Base-by-base conservation (phyloP, 148 eudicot genomes). In the Drosera capensis region DNA sequence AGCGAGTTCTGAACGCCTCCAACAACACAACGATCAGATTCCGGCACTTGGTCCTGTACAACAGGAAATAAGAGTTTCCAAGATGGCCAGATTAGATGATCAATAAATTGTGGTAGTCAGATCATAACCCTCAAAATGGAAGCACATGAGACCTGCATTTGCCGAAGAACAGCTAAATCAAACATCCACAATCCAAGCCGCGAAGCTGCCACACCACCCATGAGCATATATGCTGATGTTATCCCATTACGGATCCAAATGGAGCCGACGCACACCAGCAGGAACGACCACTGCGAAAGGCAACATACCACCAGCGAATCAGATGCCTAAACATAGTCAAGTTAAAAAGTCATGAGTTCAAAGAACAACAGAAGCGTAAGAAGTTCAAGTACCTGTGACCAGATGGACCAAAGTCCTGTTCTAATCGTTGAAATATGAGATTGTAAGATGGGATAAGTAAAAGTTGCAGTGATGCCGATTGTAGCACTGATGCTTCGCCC, bases 381-480 rank as follows among this genome's bases (percentile, higher is more conserved):
- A n/a, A n/a, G n/a, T n/a, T n/a, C n/a, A n/a, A n/a, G 18, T 39
- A 88, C 96, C 94, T 88, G 96, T 63, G 80, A 79, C 96, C 96
- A 88, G 59, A 83, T 72, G 34, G 96, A 77, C 96, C 96, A 88
- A 47, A 88, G 72, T 52, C 96, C 96, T 13, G 94, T 80, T 49
- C 94, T 67, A 22, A 83, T 71, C 12, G 81, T 72, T 23, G 86
- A 72, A 40, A 83, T 72, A 8, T 58, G 76, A 35, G 86, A 74
- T 49, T 83, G 72, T 25, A 88, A 24, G 21, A 77, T 21, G 2
- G 96, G 96, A 63, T 83, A 88, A 29, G 71, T 34, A 64, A 70
- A 88, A 2, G 96, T 88, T 42, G 94, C 94, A 8, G 71, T 45
- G 58, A 88, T 80, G 52, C 96, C 96, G 22, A 88, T 58, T 28